Percentiles rank a stretch among this genome's conserved stretches.
Conservation (phyloP, 1,139 yeast species). For the Pichia sp. region DNA sequence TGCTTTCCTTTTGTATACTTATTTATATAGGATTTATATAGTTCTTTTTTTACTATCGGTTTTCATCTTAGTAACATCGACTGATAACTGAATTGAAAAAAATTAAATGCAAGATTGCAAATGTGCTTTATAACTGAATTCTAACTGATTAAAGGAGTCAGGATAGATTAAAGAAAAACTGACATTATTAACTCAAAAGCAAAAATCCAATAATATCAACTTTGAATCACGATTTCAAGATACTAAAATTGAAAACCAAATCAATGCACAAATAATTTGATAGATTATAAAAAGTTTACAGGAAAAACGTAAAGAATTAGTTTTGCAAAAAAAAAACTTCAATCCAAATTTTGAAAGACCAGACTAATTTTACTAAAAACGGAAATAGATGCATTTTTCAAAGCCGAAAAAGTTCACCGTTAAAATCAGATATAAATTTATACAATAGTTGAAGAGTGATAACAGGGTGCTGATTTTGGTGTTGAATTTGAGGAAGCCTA, state of each 20-base stretch:
- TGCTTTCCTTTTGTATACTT: not conserved
- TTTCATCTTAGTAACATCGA: not conserved
- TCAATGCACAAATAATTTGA: slow-evolving; percentile 22
- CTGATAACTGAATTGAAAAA: slow-evolving; percentile 5
- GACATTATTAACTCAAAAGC: slow-evolving; percentile 19
- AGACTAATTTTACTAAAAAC: not conserved
- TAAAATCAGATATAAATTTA: not conserved
- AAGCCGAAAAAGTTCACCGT: too few species aligned
- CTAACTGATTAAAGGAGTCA: slow-evolving; percentile 17
- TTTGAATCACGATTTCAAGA: slow-evolving; percentile 26
- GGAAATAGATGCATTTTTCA: not conserved
- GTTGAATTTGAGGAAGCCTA: too few species aligned
- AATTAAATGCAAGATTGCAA: slow-evolving; percentile 15
- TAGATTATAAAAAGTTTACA: slow-evolving; percentile 21
- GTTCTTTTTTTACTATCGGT: slow-evolving; percentile 3
- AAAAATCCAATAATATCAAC: slow-evolving; percentile 22
- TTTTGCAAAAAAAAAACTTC: slow-evolving; percentile 15
- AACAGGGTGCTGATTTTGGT: too few species aligned
- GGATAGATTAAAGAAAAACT: slow-evolving; percentile 20
- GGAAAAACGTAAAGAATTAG: slow-evolving; percentile 21
- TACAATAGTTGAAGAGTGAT: not conserved
- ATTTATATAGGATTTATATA: slow-evolving; percentile 10
- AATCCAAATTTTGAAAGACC: slow-evolving; percentile 7
- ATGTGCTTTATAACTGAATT: slow-evolving; percentile 13
- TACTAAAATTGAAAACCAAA: slow-evolving; percentile 22